Percentiles rank a stretch among this genome's conserved stretches.
phyloP scores from a whole-genome alignment of 2,329 filamentous ascomycete genomes.

The Aspergillus aculeatinus region DNA sequence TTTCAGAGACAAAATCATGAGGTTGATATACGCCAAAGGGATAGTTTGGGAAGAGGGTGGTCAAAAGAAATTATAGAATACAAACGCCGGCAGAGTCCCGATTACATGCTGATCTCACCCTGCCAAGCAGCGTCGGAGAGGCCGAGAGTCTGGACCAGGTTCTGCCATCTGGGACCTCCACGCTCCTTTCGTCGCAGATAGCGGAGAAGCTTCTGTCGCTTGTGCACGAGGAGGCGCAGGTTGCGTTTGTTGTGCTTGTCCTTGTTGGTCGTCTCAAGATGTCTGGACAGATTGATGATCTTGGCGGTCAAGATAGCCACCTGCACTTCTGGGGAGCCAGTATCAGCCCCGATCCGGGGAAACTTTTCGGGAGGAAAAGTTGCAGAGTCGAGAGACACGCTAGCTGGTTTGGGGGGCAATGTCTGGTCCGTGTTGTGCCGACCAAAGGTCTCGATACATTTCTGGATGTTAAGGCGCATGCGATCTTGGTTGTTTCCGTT shows the following conservation, averaged over 20 bases:
- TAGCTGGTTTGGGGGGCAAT: slow-evolving; percentile 60
- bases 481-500: slow-evolving; percentile 78
- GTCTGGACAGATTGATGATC: slow-evolving; percentile 76
- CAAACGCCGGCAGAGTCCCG: slow-evolving; percentile 11
- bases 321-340: slow-evolving; percentile 95
- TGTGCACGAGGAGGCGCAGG: slow-evolving; percentile 79
- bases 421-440: slow-evolving; percentile 79
- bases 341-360: slow-evolving; percentile 81
- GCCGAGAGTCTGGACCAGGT: slow-evolving; percentile 80
- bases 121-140: slow-evolving; percentile 86
- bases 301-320: slow-evolving; percentile 92
- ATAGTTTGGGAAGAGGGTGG: slow-evolving; percentile 7
- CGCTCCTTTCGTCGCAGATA: slow-evolving; percentile 89
- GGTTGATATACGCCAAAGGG: slow-evolving; percentile 18
- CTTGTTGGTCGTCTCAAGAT: slow-evolving; percentile 69
- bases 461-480: slow-evolving; percentile 76
- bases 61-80: slow-evolving; percentile 15
- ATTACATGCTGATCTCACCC: slow-evolving; percentile 76
- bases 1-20: slow-evolving; percentile 9
- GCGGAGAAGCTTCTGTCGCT: slow-evolving; percentile 79
- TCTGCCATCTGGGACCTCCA: slow-evolving; percentile 84
- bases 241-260: slow-evolving; percentile 96
- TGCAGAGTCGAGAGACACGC: slow-evolving; percentile 44
- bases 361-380: slow-evolving; percentile 46
- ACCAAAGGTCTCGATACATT: slow-evolving; percentile 84